Evolutionary conservation across 306 rosid species (phyloP), one percentile per base, ranked within the genome.

Genomic region (Quercus berberidifolia): DNA sequence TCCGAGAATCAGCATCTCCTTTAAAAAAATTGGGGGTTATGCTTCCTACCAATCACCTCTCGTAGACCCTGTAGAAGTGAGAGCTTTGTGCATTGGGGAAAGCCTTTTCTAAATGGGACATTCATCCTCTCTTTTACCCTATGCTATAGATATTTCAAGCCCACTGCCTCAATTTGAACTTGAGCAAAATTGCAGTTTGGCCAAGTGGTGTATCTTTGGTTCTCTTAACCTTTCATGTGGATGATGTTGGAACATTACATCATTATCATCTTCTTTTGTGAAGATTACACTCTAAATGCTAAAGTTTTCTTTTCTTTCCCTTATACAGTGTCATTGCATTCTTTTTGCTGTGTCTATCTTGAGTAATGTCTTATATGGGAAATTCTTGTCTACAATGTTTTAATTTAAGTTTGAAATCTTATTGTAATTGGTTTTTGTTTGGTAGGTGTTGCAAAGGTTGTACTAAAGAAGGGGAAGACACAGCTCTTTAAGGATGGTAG

Each of bases 401-500:
- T 49, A 46, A 23, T 73, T 76, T 51, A 60, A 59, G 51, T 69
- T 80, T 58, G 55, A 81, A 82, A 85, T 58, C 12, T 83, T 80
- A 62, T 78, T 46, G 55, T 82, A 23, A 78, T 68, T 74, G 82
- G 88, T 81, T 83, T 83, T 76, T 62, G 83, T 73, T 83, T 83
- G 83, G 85, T 85, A 95, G 99, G 97, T 65, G 54, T 91, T 83
- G 97, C 97, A 23, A 94, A 86, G 86, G 95, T 94, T 71, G 97
- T 94, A 20, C 88, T 94, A 7, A 94, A 94, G 74, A 94, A 91
- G 83, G 99, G 97, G 77, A 94, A 94, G 90, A 85, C 99, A 23
- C 97, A 94, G 26, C 89, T 92, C 78, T 94, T 94, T 85, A 94
- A 94, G 90, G 97, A 91, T 88, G 99, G 99, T 17, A 94, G 94